Evolutionary conservation across 768 basidiomycete species (phyloP).

Genomic region (Serpula lacrymans): DNA sequence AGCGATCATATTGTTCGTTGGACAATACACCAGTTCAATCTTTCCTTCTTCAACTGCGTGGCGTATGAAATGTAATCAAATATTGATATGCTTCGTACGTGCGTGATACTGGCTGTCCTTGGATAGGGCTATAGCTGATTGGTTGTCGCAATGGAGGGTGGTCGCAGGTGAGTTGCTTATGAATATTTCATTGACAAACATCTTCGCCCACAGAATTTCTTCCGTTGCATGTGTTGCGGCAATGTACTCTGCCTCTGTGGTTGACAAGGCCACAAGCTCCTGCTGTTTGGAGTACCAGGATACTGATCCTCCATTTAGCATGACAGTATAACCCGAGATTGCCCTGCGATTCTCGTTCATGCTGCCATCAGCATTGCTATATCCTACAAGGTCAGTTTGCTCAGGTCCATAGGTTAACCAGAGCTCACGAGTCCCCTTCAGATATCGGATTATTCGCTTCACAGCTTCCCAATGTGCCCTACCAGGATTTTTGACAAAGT

Average conservation of each 20-base stretch:
- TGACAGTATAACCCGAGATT: slow-evolving; percentile 20
- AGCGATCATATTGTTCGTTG: slow-evolving; percentile 31
- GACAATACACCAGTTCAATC: slow-evolving; percentile 25
- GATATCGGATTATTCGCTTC: slow-evolving; percentile 23
- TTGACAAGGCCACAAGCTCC: slow-evolving; percentile 27
- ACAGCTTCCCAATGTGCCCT: slow-evolving; percentile 8
- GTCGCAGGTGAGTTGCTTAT: slow-evolving; percentile 6
- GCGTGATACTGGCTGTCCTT: slow-evolving; percentile 24
- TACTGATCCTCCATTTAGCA: slow-evolving; percentile 25
- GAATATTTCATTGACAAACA: slow-evolving; percentile 19
- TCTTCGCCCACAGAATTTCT: no score
- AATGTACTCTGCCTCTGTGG: slow-evolving; percentile 36
- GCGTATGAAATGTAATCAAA: slow-evolving; percentile 35
- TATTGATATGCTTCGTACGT: slow-evolving; percentile 37
- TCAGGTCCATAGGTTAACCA: no score
- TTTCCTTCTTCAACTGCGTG: slow-evolving; percentile 20
- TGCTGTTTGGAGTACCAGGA: slow-evolving; percentile 33
- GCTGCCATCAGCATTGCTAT: no score
- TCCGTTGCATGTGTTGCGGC: no score
- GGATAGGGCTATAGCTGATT: slow-evolving; percentile 16
- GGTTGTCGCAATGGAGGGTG: slow-evolving; percentile 20
- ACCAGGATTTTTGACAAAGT: slow-evolving; percentile 6
- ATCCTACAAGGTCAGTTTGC: slow-evolving; percentile 29
- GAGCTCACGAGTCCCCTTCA: slow-evolving; percentile 18
- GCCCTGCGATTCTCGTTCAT: slow-evolving; percentile 9